These are phyloP conservation scores for Syncephalis fuscata DNA, from an alignment of 371 early-diverging fungal genomes.

Conservation along the genomic window DNA sequence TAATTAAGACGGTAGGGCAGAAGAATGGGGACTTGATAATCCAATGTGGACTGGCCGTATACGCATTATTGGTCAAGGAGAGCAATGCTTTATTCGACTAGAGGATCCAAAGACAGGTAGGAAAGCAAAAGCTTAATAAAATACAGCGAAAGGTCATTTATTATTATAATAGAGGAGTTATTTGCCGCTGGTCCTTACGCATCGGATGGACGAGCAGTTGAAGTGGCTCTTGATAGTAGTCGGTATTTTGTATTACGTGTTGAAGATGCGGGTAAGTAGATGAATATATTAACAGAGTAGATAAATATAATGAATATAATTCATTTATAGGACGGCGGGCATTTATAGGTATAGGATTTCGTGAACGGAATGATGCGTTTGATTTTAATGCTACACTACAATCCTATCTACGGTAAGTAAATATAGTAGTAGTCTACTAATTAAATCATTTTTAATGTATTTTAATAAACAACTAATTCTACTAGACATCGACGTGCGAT, in stretches of 20 bases:
- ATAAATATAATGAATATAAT: not conserved
- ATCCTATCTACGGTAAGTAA: constrained; percentile 54
- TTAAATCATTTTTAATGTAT: not conserved
- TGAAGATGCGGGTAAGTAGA: constrained; percentile 44
- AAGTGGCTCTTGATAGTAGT: constrained; percentile 75
- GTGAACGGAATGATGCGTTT: constrained; percentile 74
- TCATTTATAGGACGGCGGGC: constrained; percentile 45
- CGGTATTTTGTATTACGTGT: constrained; percentile 86
- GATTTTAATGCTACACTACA: constrained; percentile 87
- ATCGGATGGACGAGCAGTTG: constrained; percentile 49
- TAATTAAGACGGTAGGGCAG: constrained; percentile 30
- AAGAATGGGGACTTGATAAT: constrained; percentile 68
- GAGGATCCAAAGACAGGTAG: constrained; percentile 52
- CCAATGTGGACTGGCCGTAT: constrained; percentile 77
- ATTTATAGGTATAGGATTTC: constrained; percentile 79
- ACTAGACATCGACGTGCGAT: constrained; percentile 39
- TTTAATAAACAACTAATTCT: not conserved
- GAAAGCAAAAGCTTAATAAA: not conserved
- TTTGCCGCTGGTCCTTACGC: constrained; percentile 77
- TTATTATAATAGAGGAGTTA: constrained; percentile 39
- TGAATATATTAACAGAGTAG: not conserved
- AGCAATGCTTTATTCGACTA: constrained; percentile 53
- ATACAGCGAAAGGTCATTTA: not conserved
- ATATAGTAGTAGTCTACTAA: not conserved
- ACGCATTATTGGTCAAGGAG: constrained; percentile 48